Conservation (phyloP, 2,329 filamentous ascomycete species). For the Apiospora malaysiana region DNA sequence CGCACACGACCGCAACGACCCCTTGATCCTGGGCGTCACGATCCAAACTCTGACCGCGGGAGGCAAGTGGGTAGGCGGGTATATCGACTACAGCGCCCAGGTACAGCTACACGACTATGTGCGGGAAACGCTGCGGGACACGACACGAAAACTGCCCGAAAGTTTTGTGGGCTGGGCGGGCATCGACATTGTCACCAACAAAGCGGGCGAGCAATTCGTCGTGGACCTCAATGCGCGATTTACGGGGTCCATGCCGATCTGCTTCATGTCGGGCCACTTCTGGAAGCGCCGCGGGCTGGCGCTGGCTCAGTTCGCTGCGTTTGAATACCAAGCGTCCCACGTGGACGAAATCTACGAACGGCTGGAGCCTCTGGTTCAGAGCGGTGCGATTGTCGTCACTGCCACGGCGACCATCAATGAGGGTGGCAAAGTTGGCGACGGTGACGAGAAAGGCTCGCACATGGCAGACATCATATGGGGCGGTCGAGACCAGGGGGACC, state of each 20-base stretch:
- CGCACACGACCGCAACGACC: conserved; percentile 27
- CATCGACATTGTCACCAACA: conserved; percentile 32
- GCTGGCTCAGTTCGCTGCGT: conserved; percentile 32
- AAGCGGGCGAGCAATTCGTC: conserved; percentile 29
- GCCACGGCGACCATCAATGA: conserved; percentile 29
- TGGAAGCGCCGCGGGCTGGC: conserved; percentile 29
- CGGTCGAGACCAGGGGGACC: conserved; percentile 26
- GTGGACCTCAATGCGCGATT: conserved; percentile 35
- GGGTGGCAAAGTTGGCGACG: not conserved
- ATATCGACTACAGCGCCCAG: conserved; percentile 33
- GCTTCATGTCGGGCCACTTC: conserved; percentile 33
- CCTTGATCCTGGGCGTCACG: conserved; percentile 32
- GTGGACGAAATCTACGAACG: conserved; percentile 29
- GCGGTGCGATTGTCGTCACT: conserved; percentile 30
- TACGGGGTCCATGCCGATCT: conserved; percentile 35
- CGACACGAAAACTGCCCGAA: conserved; percentile 27
- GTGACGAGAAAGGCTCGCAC: conserved; percentile 23
- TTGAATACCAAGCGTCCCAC: conserved; percentile 27
- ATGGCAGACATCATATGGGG: conserved; percentile 35
- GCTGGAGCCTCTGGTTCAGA: conserved; percentile 25
- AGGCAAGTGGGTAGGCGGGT: conserved; percentile 32
- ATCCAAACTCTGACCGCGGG: conserved; percentile 30
- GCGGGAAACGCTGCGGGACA: conserved; percentile 30
- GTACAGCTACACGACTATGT: conserved; percentile 26
- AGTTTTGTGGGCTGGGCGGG: conserved; percentile 34